phyloP scores from a whole-genome alignment of 495 filamentous ascomycete species.

The Trichocladium uniseriatum region DNA sequence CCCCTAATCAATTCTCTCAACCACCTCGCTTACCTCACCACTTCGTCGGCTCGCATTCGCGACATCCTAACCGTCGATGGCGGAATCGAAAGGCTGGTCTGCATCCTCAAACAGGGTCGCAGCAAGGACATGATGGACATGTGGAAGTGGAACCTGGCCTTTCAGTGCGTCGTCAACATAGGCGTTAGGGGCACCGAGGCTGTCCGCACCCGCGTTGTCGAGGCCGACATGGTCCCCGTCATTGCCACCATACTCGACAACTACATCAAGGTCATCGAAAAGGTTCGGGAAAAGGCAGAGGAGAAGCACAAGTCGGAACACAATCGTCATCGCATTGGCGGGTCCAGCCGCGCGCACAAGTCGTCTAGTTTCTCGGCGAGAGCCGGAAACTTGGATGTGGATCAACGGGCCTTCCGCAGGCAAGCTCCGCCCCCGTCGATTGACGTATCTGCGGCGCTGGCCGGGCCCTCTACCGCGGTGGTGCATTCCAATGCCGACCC shows the following conservation, averaged over 20 bases:
- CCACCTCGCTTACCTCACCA: constrained; percentile 95
- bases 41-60: constrained; percentile 93
- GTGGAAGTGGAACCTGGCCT: constrained; percentile 99
- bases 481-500: constrained; percentile 38
- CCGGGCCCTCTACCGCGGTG: constrained; percentile 36
- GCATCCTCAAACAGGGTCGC: constrained; percentile 92
- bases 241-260: constrained; percentile 99
- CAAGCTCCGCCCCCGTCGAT: constrained; percentile 40
- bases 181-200: constrained; percentile 90
- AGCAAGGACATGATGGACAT: constrained; percentile 98
- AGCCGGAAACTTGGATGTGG: constrained; percentile 36
- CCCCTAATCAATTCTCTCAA: constrained; percentile 97
- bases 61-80: constrained; percentile 98
- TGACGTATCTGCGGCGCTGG: constrained; percentile 37
- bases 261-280: constrained; percentile 92
- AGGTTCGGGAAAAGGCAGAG: constrained; percentile 75
- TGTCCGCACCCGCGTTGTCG: constrained; percentile 88
- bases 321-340: constrained; percentile 37
- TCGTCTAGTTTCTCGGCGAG: constrained; percentile 41
- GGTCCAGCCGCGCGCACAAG: constrained; percentile 36
- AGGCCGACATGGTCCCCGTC: constrained; percentile 98
- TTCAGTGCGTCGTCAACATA: constrained; percentile 98
- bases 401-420: constrained; percentile 38
- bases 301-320: constrained; percentile 44
- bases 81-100: constrained; percentile 89